Percentiles rank a stretch among this genome's conserved stretches.
Conservation (phyloP, 2,329 filamentous ascomycete species). For the Falciphora oryzae region DNA sequence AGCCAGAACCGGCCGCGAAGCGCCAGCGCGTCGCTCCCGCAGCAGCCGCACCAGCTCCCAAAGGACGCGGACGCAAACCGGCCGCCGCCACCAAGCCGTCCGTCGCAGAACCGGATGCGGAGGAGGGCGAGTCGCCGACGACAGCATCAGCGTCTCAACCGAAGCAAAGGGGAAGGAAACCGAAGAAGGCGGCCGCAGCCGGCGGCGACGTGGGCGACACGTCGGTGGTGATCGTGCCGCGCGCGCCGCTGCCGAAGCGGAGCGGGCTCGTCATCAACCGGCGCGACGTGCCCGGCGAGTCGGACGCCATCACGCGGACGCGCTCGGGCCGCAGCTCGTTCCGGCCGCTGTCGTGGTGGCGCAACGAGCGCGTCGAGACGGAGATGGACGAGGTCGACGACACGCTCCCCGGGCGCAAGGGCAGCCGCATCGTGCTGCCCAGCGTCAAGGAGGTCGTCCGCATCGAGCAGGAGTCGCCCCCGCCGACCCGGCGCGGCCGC, state of each 20-base stretch:
- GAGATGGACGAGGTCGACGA: slow-evolving; percentile 47
- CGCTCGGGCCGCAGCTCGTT: slow-evolving; percentile 75
- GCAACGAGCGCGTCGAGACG: slow-evolving; percentile 72
- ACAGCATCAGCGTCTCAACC: slow-evolving; percentile 20
- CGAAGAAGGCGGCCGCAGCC: background rate
- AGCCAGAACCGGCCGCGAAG: slow-evolving; percentile 16
- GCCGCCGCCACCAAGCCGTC: slow-evolving; percentile 7
- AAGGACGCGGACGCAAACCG: slow-evolving; percentile 20
- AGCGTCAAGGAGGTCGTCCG: slow-evolving; percentile 74
- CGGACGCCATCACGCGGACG: slow-evolving; percentile 51
- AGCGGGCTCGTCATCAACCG: slow-evolving; percentile 49
- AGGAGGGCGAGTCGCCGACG: slow-evolving; percentile 22
- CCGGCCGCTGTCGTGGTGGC: slow-evolving; percentile 78
- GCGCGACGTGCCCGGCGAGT: slow-evolving; percentile 32
- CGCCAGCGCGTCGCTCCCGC: slow-evolving; percentile 10
- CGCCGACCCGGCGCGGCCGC: slow-evolving; percentile 21
- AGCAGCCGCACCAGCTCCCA: slow-evolving; percentile 8
- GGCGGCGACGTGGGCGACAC: slow-evolving; percentile 17
- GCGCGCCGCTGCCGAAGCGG: slow-evolving; percentile 49
- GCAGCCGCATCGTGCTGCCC: slow-evolving; percentile 51
- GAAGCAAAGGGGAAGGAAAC: slow-evolving; percentile 22
- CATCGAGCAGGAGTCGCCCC: slow-evolving; percentile 49
- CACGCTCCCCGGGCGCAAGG: slow-evolving; percentile 38
- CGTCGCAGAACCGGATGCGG: background rate
- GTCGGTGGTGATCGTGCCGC: slow-evolving; percentile 41